Evolutionary conservation across 345 rosid species (phyloP).

Genomic region (Syzygium oleosum): DNA sequence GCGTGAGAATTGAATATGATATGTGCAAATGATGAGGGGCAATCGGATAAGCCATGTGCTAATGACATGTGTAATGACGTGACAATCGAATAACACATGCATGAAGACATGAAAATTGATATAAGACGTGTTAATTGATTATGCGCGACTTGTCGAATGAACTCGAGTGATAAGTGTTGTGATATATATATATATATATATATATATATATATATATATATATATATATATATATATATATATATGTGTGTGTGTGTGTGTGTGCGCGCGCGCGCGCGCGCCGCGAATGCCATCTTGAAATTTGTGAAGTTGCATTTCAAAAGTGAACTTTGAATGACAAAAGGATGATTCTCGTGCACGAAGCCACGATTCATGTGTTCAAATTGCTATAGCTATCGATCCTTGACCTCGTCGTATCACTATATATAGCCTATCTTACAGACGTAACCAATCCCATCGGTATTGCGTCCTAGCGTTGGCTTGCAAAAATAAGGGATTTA

Average conservation of each 20-base stretch:
- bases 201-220: too few relatives aligned
- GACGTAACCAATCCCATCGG: background rate
- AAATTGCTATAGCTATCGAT: rapidly evolving
- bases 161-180: background rate
- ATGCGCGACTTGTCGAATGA: background rate
- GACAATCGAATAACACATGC: background rate
- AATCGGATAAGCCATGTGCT: background rate
- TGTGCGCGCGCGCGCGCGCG: too few relatives aligned
- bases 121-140: background rate
- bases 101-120: background rate
- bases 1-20: background rate
- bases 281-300: background rate
- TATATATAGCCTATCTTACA: background rate
- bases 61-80: background rate
- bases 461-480: background rate
- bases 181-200: background rate
- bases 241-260: too few relatives aligned
- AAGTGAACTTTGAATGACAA: background rate
- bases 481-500: background rate
- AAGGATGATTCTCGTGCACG: background rate
- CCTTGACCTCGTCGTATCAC: background rate
- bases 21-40: background rate
- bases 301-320: background rate
- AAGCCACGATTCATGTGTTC: background rate
- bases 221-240: background rate